Conservation (phyloP, 768 basidiomycete genomes). For the Cubamyces lactineus region DNA sequence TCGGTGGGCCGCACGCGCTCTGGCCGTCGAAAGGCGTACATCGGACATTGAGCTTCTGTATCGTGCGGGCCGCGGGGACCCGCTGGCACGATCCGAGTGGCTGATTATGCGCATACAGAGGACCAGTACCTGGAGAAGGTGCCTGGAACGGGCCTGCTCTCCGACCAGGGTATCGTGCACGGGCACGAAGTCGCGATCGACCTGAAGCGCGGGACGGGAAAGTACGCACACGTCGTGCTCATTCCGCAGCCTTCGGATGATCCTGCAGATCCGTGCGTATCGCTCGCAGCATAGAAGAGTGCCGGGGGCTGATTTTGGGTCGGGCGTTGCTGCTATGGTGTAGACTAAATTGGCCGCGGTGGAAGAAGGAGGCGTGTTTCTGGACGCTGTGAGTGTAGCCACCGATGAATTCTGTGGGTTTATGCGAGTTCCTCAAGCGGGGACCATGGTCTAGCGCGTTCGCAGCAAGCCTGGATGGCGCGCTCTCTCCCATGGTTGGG, state of each 20-base stretch:
- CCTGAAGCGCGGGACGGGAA: conserved; percentile 44
- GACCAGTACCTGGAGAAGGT: conserved; percentile 42
- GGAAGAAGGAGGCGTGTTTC: conserved; percentile 51
- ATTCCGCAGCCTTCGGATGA: conserved; percentile 50
- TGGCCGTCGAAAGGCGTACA: no score
- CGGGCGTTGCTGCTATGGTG: background rate
- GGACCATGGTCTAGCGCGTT: conserved; percentile 35
- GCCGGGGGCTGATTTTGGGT: background rate
- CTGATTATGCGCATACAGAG: conserved; percentile 30
- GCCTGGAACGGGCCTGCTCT: conserved; percentile 46
- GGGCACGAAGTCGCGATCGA: conserved; percentile 41
- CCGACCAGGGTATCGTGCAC: conserved; percentile 42
- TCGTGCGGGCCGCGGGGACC: no score
- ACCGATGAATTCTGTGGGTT: no score
- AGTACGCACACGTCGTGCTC: conserved; percentile 43
- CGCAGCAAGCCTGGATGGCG: conserved; percentile 46
- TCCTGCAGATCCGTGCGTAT: conserved; percentile 44
- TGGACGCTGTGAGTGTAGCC: conserved; percentile 42
- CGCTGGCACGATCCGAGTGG: no score
- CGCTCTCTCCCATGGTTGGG: conserved; percentile 46
- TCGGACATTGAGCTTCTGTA: no score
- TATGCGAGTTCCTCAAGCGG: background rate
- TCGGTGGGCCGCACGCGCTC: no score
- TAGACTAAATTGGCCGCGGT: conserved; percentile 45
- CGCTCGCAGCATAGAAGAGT: background rate